A percentile compares a stretch with the other conserved stretches of the same genome.
These are phyloP conservation scores for Kickxella alabastrina DNA, from an alignment of 192 early-diverging fungal genomes.

Conservation along the genomic window DNA sequence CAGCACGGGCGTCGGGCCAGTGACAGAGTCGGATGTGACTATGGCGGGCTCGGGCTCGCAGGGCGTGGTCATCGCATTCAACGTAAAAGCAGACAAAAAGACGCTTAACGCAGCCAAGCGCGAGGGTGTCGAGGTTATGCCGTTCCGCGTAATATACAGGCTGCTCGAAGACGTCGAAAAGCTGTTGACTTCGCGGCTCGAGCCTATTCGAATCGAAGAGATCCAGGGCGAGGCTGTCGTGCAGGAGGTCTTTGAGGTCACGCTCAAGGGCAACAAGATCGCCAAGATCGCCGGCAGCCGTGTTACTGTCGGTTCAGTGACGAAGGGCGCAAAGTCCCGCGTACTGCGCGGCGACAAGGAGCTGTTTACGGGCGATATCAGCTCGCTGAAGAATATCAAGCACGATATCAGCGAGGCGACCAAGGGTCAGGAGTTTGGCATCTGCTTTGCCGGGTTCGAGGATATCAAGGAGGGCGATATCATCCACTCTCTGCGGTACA, in stretches of 20 bases:
- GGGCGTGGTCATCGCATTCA: slow-evolving; percentile 81
- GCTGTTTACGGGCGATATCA: slow-evolving; percentile 67
- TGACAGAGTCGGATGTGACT: slow-evolving; percentile 82
- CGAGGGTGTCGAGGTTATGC: slow-evolving; percentile 61
- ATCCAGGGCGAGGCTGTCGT: slow-evolving; percentile 87
- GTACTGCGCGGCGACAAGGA: slow-evolving; percentile 64
- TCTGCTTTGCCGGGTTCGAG: slow-evolving; percentile 80
- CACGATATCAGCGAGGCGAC: slow-evolving; percentile 83
- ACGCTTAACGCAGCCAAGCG: slow-evolving; percentile 58
- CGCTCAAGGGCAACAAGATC: slow-evolving; percentile 65
- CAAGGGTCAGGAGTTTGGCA: slow-evolving; percentile 96
- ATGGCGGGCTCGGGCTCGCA: slow-evolving; percentile 56
- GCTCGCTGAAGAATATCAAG: slow-evolving; percentile 78
- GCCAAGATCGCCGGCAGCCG: slow-evolving; percentile 83
- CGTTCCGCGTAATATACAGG: slow-evolving; percentile 86
- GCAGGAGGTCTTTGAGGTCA: slow-evolving; percentile 79
- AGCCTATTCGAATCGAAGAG: slow-evolving; percentile 71
- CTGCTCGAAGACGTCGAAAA: slow-evolving; percentile 89
- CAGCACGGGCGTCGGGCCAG: slow-evolving; percentile 76
- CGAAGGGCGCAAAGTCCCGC: slow-evolving; percentile 57
- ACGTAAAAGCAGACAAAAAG: slow-evolving; percentile 79
- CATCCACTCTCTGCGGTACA: slow-evolving; percentile 64
- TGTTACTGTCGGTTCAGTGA: slow-evolving; percentile 70
- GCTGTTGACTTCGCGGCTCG: slow-evolving; percentile 66
- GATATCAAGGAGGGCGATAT: slow-evolving; percentile 79